These are phyloP conservation scores for Metarhizium rileyi DNA, from an alignment of 2,329 filamentous ascomycete genomes.

Conservation along the genomic window DNA sequence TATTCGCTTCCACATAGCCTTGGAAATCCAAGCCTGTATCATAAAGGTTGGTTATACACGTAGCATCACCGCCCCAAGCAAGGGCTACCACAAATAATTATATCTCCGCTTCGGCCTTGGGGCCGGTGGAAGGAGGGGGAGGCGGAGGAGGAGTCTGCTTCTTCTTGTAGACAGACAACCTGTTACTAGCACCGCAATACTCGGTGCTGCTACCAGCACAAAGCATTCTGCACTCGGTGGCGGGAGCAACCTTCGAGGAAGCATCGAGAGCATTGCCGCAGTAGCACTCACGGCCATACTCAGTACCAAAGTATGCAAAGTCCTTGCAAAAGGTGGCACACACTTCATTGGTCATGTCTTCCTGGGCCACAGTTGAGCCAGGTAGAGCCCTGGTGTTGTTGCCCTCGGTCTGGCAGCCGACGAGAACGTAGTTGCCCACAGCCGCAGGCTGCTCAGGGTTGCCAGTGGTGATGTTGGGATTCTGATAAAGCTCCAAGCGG, in stretches of 20 bases:
- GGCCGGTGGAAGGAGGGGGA: neutral
- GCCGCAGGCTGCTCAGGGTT: slow-evolving; percentile 22
- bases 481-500: slow-evolving; percentile 25
- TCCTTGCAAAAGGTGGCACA: slow-evolving; percentile 23
- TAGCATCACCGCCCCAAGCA: neutral
- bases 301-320: slow-evolving; percentile 25
- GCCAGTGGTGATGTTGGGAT: slow-evolving; percentile 15
- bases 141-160: slow-evolving; percentile 7
- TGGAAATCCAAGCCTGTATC: neutral
- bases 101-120: neutral
- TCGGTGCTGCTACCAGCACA: slow-evolving; percentile 27
- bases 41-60: neutral
- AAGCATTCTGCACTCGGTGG: slow-evolving; percentile 29
- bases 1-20: too few relatives aligned
- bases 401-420: slow-evolving; percentile 28
- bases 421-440: slow-evolving; percentile 21
- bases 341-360: slow-evolving; percentile 22
- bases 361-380: slow-evolving; percentile 13
- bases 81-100: neutral
- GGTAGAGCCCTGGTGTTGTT: slow-evolving; percentile 23
- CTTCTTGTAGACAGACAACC: slow-evolving; percentile 27
- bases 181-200: slow-evolving; percentile 30
- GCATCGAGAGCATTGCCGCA: slow-evolving; percentile 21
- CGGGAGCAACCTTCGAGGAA: slow-evolving; percentile 19
- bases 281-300: slow-evolving; percentile 29